Base-by-base conservation (phyloP, 345 rosid species). In the Mallotus nudiflorus region DNA sequence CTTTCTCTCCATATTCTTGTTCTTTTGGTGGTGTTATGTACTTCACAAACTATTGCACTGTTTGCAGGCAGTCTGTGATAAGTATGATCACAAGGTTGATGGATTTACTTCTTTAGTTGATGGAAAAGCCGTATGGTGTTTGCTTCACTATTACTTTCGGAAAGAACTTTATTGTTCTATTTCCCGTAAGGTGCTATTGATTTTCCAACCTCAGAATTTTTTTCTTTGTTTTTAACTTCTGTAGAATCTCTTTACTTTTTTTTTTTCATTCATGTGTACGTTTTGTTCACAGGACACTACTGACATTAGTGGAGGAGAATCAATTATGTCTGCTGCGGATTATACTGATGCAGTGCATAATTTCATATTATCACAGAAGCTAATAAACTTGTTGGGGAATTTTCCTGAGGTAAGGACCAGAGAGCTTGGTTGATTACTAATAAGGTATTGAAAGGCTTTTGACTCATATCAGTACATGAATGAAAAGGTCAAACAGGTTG, bases 101-200 rank as follows among this genome's bases (percentile, higher is more conserved):
- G 71, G 71, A 62, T 79, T 88, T 76, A 69, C 83, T 68, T 86
- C 96, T 66, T 49, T 91, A 80, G 84, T 79, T 56, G 92, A 94
- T 72, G 98, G 98, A 72, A 90, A 84, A 85, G 96, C 95, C 75
- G 79, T 94, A 65, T 94, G 97, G 98, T 94, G 95, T 81, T 79
- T 94, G 82, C 97, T 94, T 74, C 97, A 94, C 77, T 84, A 78
- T 83, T 94, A 91, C 79, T 94, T 94, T 75, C 86, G 88, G 56
- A 93, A 82, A 80, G 95, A 88, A 73, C 85, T 90, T 61, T 77
- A 82, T 58, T 86, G 93, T 76, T 78, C 90, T 67, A 82, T 77
- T 81, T 78, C 86, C 63, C 80, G 60, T 39, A 73, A 84, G 91
- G 89, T 83, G 80, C 75, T 72, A 60, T 42, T 66, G 59, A 68